Conservation (phyloP, 805 yeast species). For the Pichia membranifaciens region DNA sequence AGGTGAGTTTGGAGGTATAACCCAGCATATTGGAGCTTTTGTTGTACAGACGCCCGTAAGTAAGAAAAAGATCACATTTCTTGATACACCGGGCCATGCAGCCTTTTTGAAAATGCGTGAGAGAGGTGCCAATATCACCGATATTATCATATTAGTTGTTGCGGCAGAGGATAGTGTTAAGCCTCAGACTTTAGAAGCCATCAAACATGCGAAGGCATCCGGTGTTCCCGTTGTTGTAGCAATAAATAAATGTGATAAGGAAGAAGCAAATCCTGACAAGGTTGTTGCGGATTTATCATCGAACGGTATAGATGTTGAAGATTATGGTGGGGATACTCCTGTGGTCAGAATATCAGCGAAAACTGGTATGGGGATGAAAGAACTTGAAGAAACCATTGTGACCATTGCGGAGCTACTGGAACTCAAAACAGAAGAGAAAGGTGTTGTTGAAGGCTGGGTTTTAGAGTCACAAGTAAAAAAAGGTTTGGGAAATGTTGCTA, state of each 20-base stretch:
- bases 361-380: slow-evolving; percentile 85
- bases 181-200: slow-evolving; percentile 97
- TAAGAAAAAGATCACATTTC: slow-evolving; percentile 73
- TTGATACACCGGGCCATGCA: slow-evolving; percentile 98
- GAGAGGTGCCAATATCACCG: slow-evolving; percentile 92
- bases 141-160: slow-evolving; percentile 84
- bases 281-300: slow-evolving; percentile 73
- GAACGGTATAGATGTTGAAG: slow-evolving; percentile 79
- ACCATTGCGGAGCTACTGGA: slow-evolving; percentile 82
- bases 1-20: slow-evolving; percentile 91
- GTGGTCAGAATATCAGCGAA: slow-evolving; percentile 82
- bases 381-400: slow-evolving; percentile 81
- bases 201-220: slow-evolving; percentile 80
- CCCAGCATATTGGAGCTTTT: slow-evolving; percentile 97
- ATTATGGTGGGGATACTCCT: slow-evolving; percentile 93
- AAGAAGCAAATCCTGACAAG: slow-evolving; percentile 65
- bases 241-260: slow-evolving; percentile 84
- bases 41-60: slow-evolving; percentile 74
- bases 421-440: slow-evolving; percentile 52
- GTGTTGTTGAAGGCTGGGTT: slow-evolving; percentile 76
- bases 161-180: slow-evolving; percentile 97
- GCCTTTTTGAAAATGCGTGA: slow-evolving; percentile 95
- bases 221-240: slow-evolving; percentile 87
- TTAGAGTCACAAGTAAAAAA: slow-evolving; percentile 78
- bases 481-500: slow-evolving; percentile 81